phyloP scores from a whole-genome alignment of 1,284 basidiomycete species.

The Porogramme epimiltina region DNA sequence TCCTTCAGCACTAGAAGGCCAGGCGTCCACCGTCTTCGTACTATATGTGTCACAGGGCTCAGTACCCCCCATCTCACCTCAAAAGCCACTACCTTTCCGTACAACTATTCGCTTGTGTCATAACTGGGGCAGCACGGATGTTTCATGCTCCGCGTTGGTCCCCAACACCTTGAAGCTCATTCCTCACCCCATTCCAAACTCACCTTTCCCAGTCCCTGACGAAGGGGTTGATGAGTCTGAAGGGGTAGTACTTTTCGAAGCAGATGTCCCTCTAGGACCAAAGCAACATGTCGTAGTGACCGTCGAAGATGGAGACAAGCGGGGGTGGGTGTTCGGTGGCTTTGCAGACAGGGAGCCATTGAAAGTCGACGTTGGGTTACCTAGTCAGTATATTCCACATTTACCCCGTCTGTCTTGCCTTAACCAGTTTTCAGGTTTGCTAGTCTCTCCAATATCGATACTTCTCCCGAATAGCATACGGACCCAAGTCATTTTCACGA shows the following conservation, averaged over 20 bases:
- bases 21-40: conserved; percentile 37
- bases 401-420: not conserved
- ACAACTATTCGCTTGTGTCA: conserved; percentile 49
- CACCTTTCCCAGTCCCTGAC: conserved; percentile 61
- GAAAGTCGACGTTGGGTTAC: conserved; percentile 35
- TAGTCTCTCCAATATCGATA: conserved; percentile 20
- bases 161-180: conserved; percentile 58
- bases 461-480: conserved; percentile 37
- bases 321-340: conserved; percentile 67
- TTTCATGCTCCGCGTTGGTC: conserved; percentile 41
- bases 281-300: conserved; percentile 52
- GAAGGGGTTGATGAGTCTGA: conserved; percentile 76
- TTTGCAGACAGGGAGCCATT: conserved; percentile 39
- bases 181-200: conserved; percentile 55
- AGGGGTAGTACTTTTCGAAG: conserved; percentile 65
- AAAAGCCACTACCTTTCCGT: conserved; percentile 41
- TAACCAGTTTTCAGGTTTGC: conserved; percentile 20
- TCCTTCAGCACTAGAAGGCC: conserved; percentile 18
- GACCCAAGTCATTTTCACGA: conserved; percentile 30
- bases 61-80: conserved; percentile 51
- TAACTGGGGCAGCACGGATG: conserved; percentile 8
- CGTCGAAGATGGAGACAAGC: conserved; percentile 49
- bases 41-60: conserved; percentile 64
- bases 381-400: conserved; percentile 44
- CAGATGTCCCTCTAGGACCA: conserved; percentile 35